A percentile compares a stretch with the other conserved stretches of the same genome.
Evolutionary conservation across 2,329 filamentous ascomycete species (phyloP).

Genomic region (Talaromyces sp.): DNA sequence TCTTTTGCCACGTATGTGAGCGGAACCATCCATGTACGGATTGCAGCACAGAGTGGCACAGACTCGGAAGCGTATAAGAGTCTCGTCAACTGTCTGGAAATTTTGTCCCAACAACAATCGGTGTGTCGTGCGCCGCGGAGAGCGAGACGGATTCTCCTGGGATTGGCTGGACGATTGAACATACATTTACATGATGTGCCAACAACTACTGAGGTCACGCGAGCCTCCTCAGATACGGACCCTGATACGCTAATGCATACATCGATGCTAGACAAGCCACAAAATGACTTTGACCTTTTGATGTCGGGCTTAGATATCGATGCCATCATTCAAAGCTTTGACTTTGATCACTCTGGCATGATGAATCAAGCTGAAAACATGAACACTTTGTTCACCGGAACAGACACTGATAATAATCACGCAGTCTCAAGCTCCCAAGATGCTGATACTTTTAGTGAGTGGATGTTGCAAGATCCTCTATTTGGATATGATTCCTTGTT

Average conservation of each 20-base stretch:
- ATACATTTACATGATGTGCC: no score
- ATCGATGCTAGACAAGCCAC: background rate
- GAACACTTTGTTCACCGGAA: background rate
- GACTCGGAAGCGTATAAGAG: slow-evolving; percentile 28
- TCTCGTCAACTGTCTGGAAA: slow-evolving; percentile 22
- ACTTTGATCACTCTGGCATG: slow-evolving; percentile 20
- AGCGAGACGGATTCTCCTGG: slow-evolving; percentile 24
- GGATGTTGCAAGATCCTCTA: slow-evolving; percentile 8
- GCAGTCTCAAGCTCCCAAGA: background rate
- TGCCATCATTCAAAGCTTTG: slow-evolving; percentile 28
- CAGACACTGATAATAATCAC: background rate
- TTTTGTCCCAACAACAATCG: slow-evolving; percentile 22
- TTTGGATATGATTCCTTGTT: slow-evolving; percentile 16
- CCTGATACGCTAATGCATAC: background rate
- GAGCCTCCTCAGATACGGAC: background rate
- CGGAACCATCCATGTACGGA: slow-evolving; percentile 52
- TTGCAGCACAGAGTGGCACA: slow-evolving; percentile 36
- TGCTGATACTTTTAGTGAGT: background rate
- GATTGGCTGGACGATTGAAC: slow-evolving; percentile 21
- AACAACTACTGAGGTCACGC: background rate
- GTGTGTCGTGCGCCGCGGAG: slow-evolving; percentile 26
- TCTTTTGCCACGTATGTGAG: slow-evolving; percentile 56
- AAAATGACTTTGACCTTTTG: slow-evolving; percentile 10
- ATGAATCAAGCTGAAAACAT: background rate
- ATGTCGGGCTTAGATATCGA: slow-evolving; percentile 27